Evolutionary conservation across 202 grass and related monocot genomes (phyloP), one percentile per base, ranked within the genome.

Genomic region (Setaria italica): DNA sequence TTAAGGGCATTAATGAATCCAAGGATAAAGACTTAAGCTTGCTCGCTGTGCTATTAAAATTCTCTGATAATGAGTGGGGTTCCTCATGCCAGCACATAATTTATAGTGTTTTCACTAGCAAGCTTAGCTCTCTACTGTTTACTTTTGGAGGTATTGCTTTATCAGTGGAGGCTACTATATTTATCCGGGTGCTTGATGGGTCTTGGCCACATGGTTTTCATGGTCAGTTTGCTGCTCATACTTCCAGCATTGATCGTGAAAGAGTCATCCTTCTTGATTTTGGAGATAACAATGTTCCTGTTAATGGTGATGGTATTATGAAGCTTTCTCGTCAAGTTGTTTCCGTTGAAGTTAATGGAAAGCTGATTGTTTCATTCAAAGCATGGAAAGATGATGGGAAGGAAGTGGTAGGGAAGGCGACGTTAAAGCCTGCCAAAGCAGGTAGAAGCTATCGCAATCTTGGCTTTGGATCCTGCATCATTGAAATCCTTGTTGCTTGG

Each of bases 121-220:
- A 82, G 34, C 51, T 42, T 46, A 56, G 14, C 54, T n/a, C 7
- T 12, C 16, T 82, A 29, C 9, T 34, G 25, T 25, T 70, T 57
- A 48, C 4, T 33, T 2, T 60, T n/a, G 67, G 16, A 19, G 6
- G 35, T 4, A 58, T 83, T 15, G 5, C 5, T 20, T 37, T 20
- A n/a, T 72, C 69, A 11, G 55, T 83, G 43, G 80, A 83, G 42
- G 80, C 80, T 19, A 83, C 69, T 14, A 19, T 83, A 32, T 73
- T 35, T 50, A 9, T 83, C 37, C 42, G 19, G 25, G 43, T 63
- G 11, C 34, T 60, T 46, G 6, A 48, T 46, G 67, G 67, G 25
- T 25, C 25, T 25, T 25, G 25, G 25, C 25, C 25, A 25, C 25
- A 25, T 25, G 25, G 25, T 25, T 25, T 25, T 25, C 25, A 25